Base-by-base conservation (phyloP, 805 yeast species). In the Blastobotrys parvus region DNA sequence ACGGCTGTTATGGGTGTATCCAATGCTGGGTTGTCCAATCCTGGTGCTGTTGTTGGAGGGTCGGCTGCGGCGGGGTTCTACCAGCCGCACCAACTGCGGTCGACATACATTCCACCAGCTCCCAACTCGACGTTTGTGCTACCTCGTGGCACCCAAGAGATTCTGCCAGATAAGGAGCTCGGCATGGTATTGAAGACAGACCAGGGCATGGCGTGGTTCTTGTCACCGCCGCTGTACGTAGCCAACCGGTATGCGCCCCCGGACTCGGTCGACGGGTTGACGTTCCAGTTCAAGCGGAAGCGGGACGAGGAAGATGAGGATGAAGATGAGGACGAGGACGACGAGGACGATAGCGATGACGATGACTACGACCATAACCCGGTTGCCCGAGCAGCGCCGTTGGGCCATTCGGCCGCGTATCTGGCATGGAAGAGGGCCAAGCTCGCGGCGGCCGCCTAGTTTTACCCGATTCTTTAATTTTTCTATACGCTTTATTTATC, bases 331-430 rank as follows among this genome's bases (percentile, higher is more conserved):
- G 21, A 20, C 15, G 38, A 18, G 17, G 38, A 42, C 15, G 43
- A 13, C n/a, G 19, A 15, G 21, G 27, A 44, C 19, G 47, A 45
- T 22, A 55, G 45, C 50, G 39, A 51, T 13, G 53, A 47, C 21
- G 50, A 50, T 18, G 60, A 53, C 39, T 45, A 59, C 7, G 60
- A 55, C 31, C 47, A 51, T n/a, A 55, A 54, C n/a, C 55, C 56
- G 3, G 50, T 43, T 2, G 47, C 57, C 5, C 19, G 35, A 13
- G 10, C 35, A 7, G 46, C 43, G 30, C 72, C 72, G 30, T 57
- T 80, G 30, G 87, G 94, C 4, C 94, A 86, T 55, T 75, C 83
- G 41, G 85, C 87, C 2, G 70, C 71, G 54, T 88, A 83, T 56
- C 60, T 87, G 57, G 84, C 86, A 1, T 78, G 73, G 73, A 76